Conservation (phyloP, 352 stramenopile species). For the Bremia lactucae region DNA sequence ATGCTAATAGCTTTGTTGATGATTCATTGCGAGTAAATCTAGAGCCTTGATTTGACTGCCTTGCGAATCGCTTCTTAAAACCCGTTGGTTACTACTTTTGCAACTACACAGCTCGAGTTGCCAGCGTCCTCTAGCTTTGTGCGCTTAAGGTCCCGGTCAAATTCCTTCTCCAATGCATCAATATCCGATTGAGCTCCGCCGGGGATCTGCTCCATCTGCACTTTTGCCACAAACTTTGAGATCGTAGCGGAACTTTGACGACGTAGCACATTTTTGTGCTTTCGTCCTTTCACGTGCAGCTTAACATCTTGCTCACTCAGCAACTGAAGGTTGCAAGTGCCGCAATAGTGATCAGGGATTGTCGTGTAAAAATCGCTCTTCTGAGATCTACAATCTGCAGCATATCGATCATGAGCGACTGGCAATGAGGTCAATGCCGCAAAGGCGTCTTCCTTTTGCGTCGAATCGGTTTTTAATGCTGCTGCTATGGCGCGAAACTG, state of each 20-base stretch:
- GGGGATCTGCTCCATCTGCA: constrained; percentile 7
- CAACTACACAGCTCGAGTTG: no score
- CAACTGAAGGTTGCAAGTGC: constrained; percentile 55
- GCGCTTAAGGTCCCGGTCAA: constrained; percentile 14
- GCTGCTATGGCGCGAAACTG: constrained; percentile 34
- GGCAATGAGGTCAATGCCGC: constrained; percentile 21
- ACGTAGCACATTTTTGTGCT: constrained; percentile 73
- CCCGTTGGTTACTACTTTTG: no score
- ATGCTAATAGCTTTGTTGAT: no score
- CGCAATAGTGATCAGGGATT: constrained; percentile 49
- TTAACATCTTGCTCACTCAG: constrained; percentile 65
- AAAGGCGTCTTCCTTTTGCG: constrained; percentile 4
- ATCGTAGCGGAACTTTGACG: constrained; percentile 34
- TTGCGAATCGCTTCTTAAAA: no score
- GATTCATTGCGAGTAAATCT: no score
- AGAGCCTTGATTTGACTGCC: no score
- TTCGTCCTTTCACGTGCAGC: constrained; percentile 68
- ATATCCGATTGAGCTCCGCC: background rate
- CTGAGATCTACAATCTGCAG: constrained; percentile 3
- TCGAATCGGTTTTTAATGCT: constrained; percentile 12
- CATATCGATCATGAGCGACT: constrained; percentile 29
- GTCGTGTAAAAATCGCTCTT: constrained; percentile 7
- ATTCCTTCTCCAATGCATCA: constrained; percentile 1
- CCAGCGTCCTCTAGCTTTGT: constrained; percentile 12
- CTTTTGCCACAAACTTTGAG: constrained; percentile 35